phyloP scores from a whole-genome alignment of 257 asterid species.

The Solanum corneliomulleri region DNA sequence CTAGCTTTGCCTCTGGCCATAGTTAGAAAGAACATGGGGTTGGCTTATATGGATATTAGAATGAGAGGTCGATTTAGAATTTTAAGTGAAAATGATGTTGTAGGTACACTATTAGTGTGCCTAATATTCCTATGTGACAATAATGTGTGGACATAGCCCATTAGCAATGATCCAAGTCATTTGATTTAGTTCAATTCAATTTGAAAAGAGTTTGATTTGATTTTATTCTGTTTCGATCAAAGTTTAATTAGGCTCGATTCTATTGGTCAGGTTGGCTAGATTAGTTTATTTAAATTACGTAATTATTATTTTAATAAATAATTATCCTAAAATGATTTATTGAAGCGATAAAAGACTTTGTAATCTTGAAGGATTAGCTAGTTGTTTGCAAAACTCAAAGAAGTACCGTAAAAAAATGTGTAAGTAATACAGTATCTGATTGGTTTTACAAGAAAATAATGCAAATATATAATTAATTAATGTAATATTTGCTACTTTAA shows the following conservation, averaged over 20 bases:
- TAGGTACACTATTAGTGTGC: background rate
- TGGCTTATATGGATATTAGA: background rate
- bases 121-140: background rate
- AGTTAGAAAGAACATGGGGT: background rate
- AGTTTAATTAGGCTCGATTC: background rate
- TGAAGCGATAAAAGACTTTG: background rate
- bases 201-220: background rate
- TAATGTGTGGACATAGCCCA: background rate
- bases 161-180: background rate
- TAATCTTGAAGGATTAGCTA: background rate
- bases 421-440: too few relatives aligned
- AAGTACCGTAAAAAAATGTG: too few relatives aligned
- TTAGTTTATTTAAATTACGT: too few relatives aligned
- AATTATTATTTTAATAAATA: background rate
- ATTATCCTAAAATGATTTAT: too few relatives aligned
- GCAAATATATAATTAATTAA: too few relatives aligned
- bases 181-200: background rate
- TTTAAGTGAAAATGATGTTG: background rate
- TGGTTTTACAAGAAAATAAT: too few relatives aligned
- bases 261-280: background rate
- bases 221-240: background rate
- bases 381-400: background rate
- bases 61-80: background rate
- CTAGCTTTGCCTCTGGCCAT: background rate
- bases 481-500: background rate